Evolutionary conservation across 495 filamentous ascomycete genomes (phyloP).

Genomic region (Paragyromitra xinjiangensis): DNA sequence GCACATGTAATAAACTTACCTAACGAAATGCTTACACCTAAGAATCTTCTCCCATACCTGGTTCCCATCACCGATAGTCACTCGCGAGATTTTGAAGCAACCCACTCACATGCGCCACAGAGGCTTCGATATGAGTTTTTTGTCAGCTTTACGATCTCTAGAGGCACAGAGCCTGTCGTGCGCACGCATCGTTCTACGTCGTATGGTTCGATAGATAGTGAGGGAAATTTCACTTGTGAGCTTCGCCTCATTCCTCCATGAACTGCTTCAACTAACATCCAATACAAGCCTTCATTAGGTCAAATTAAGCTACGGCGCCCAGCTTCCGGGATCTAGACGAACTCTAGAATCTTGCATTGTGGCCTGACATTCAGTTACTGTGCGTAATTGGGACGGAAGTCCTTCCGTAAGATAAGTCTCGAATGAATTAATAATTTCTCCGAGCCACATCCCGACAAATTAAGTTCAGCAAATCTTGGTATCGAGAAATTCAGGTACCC

Average conservation of each 20-base stretch:
- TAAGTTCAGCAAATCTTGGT: neutral
- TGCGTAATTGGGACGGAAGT: neutral
- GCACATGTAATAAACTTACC: neutral
- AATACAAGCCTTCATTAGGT: neutral
- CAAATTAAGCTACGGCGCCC: conserved; percentile 1
- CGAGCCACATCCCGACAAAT: neutral
- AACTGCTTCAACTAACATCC: neutral
- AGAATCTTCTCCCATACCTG: neutral
- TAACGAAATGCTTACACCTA: neutral
- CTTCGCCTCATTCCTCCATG: neutral
- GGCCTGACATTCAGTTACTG: neutral
- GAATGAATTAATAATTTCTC: neutral
- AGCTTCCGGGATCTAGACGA: conserved; percentile 1
- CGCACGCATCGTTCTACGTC: neutral
- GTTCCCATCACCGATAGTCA: conserved; percentile 10
- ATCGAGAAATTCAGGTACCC: conserved; percentile 25
- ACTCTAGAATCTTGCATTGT: conserved; percentile 2
- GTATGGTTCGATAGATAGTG: neutral
- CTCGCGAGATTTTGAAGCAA: conserved; percentile 4
- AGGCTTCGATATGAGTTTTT: neutral
- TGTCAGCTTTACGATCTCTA: neutral
- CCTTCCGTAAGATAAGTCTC: conserved; percentile 5
- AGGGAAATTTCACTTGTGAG: neutral
- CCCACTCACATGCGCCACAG: neutral
- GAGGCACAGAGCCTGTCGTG: neutral